A percentile compares a stretch with the other conserved stretches of the same genome.
phyloP scores from a whole-genome alignment of 2,329 filamentous ascomycete species.

The Cladosporium halotolerans region DNA sequence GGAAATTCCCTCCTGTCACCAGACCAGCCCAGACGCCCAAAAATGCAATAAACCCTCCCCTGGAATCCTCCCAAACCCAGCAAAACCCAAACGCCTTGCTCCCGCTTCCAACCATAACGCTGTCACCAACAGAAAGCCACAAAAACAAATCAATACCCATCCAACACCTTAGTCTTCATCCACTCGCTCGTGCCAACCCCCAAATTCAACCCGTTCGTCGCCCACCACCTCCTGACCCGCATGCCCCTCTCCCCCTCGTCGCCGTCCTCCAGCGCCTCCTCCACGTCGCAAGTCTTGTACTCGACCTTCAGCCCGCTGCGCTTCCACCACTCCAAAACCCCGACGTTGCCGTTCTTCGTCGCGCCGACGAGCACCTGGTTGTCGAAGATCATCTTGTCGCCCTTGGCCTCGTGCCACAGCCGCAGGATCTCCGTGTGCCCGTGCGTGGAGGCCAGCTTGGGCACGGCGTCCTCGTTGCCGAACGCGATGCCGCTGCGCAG shows the following conservation, averaged over 20 bases:
- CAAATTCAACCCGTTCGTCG: slow-evolving; percentile 71
- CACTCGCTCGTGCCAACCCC: slow-evolving; percentile 79
- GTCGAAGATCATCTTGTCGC: slow-evolving; percentile 74
- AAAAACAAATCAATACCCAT: neutral
- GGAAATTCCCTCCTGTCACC: neutral
- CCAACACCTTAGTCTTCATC: slow-evolving; percentile 72
- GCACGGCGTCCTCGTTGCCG: slow-evolving; percentile 72
- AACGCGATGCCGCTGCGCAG: slow-evolving; percentile 72
- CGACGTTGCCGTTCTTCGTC: slow-evolving; percentile 77
- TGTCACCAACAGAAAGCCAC: neutral
- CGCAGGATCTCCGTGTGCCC: slow-evolving; percentile 80
- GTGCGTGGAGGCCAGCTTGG: slow-evolving; percentile 76
- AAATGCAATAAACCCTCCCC: neutral
- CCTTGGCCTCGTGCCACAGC: slow-evolving; percentile 70
- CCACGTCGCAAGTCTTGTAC: slow-evolving; percentile 92
- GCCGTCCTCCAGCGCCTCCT: slow-evolving; percentile 87
- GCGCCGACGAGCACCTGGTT: slow-evolving; percentile 77
- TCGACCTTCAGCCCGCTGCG: slow-evolving; percentile 70
- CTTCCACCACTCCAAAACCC: slow-evolving; percentile 91
- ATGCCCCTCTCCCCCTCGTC: slow-evolving; percentile 62
- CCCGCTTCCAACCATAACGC: neutral
- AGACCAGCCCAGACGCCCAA: neutral
- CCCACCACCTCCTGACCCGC: slow-evolving; percentile 80
- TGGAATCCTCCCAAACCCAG: too few species aligned
- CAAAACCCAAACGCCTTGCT: neutral